Evolutionary conservation across 1,284 basidiomycete species (phyloP), one percentile per base, ranked within the genome.

Genomic region (Ustilago curta): DNA sequence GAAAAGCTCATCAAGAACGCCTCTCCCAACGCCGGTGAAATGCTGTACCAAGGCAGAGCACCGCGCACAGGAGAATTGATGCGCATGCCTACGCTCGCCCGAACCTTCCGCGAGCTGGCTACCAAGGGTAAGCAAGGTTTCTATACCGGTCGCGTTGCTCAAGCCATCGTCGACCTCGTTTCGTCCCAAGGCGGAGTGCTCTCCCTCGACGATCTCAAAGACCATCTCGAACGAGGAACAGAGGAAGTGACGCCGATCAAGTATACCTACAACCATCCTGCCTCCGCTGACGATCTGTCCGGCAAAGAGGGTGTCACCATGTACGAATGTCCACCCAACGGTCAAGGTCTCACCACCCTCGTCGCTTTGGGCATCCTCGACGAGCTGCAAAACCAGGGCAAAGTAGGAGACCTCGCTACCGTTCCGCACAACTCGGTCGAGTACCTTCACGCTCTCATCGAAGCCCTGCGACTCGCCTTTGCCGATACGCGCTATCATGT

Each of bases 291-390:
- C 21, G 74, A 72, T 51, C 43, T 68, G 47, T 2, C 32, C 6
- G 63, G 60, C 35, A 70, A 91, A 93, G 87, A 92, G 71, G 80
- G 88, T 62, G 73, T 81, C 29, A 76, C 59, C 19, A 49, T 70
- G 43, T 52, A 80, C 65, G 81, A 94, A 91, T 96, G 94, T 79
- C 94, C 94, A 7, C 94, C 94, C 0, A 97, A 96, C 83, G 94
- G 95, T 16, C 95, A 97, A 89, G 95, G 93, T 85, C 89, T 98
- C n/a, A 94, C 94, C 1, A 93, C 95, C 0, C 88, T 98, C 11
- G 87, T 98, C 49, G 94, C 95, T 5, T 88, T 98, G 8, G 96
- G 95, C 1, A 94, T 99, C 60, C 87, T 99, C 47, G 95, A 98
- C 79, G 90, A 89, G 31, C 88, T 96, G 23, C 91, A 96, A 85